Evolutionary conservation across 345 rosid species (phyloP).

Genomic region (Syzygium jambos): DNA sequence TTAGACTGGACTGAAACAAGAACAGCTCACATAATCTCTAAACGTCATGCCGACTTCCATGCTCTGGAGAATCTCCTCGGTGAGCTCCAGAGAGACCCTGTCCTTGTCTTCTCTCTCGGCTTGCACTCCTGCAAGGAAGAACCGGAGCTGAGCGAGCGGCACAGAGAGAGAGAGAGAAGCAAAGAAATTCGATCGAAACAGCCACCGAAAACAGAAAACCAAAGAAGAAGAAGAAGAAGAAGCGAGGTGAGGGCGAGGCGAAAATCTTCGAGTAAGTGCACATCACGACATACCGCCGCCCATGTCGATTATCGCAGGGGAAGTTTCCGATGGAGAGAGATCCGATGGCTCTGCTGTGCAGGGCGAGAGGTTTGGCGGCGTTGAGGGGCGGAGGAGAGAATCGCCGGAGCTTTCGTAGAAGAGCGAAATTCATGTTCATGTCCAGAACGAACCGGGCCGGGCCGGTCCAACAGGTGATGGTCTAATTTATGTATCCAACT

Average conservation of each 20-base stretch:
- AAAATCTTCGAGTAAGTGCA: not conserved
- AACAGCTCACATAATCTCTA: constrained; percentile 58
- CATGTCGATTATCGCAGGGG: not conserved
- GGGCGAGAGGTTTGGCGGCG: not conserved
- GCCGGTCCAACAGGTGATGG: not conserved
- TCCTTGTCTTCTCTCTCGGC: constrained; percentile 64
- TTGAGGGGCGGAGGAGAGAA: not conserved
- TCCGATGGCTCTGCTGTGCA: not conserved
- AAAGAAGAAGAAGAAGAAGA: not conserved
- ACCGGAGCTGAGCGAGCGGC: not conserved
- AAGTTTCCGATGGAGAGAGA: not conserved
- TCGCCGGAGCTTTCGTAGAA: not conserved
- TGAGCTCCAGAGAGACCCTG: constrained; percentile 65
- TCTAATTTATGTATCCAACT: not conserved
- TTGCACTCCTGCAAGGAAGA: constrained; percentile 15
- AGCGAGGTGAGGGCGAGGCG: not conserved
- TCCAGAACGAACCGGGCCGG: not conserved
- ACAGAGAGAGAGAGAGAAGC: not conserved
- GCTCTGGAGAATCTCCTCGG: constrained; percentile 78
- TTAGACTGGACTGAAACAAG: not conserved
- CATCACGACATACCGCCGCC: not conserved
- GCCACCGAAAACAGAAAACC: not conserved
- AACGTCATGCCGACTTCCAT: constrained; percentile 92
- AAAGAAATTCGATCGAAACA: not conserved
- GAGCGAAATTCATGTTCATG: not conserved